Conservation (phyloP, 257 asterid genomes). For the Solanum virginianum region DNA sequence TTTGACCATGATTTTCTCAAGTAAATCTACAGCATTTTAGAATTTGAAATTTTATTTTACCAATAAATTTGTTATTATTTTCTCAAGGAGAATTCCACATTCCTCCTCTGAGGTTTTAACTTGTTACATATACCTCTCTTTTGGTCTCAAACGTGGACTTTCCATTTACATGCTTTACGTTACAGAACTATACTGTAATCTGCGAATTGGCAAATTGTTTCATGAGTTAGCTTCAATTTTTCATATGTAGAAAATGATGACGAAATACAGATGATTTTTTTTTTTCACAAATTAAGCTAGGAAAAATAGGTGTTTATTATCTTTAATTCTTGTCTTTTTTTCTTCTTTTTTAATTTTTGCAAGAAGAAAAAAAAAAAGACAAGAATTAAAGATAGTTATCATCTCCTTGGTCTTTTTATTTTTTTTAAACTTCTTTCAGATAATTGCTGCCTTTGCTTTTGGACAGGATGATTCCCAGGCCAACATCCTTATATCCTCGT, state of each 20-base stretch:
- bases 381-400: background rate
- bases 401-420: background rate
- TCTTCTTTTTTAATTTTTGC: background rate
- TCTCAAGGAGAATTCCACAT: background rate
- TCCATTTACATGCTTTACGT: background rate
- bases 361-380: background rate
- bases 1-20: background rate
- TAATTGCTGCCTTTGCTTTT: background rate
- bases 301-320: background rate
- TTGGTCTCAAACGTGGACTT: background rate
- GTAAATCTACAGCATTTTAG: background rate
- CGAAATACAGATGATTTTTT: background rate
- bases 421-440: background rate
- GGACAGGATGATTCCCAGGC: slow-evolving; percentile 51
- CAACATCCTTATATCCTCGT: slow-evolving; percentile 48
- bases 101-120: background rate
- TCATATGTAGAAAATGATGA: background rate
- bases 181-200: background rate
- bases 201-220: background rate
- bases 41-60: background rate
- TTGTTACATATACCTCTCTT: background rate
- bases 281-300: background rate
- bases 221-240: background rate
- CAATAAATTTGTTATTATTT: background rate
- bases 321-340: background rate